These are phyloP conservation scores for Myrica gale DNA, from an alignment of 306 rosid species.

Conservation along the genomic window DNA sequence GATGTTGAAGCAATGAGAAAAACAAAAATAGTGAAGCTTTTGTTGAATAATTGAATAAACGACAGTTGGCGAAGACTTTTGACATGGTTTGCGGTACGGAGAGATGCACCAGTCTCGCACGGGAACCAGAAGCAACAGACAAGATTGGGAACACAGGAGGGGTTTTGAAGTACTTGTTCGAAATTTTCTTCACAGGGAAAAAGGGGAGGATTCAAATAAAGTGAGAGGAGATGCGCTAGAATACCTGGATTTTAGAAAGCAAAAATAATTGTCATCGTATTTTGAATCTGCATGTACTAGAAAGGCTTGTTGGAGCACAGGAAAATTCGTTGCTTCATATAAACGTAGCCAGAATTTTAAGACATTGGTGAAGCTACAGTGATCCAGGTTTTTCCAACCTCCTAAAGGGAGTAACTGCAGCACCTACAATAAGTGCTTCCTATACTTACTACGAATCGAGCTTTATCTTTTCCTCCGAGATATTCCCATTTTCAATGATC, in stretches of 20 bases:
- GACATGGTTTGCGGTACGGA: no score
- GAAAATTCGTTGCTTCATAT: slow-evolving; percentile 53
- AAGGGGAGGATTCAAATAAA: slow-evolving; percentile 34
- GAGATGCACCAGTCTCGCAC: slow-evolving; percentile 58
- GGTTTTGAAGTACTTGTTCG: slow-evolving; percentile 58
- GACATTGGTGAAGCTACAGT: slow-evolving; percentile 65
- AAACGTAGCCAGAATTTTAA: slow-evolving; percentile 69
- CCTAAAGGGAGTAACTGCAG: slow-evolving; percentile 55
- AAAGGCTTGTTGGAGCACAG: slow-evolving; percentile 52
- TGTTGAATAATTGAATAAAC: no score
- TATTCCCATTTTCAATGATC: slow-evolving; percentile 40
- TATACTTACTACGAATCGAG: not conserved
- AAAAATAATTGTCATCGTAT: slow-evolving; percentile 59
- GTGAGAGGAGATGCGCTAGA: slow-evolving; percentile 80
- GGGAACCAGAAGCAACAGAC: slow-evolving; percentile 77
- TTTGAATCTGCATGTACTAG: slow-evolving; percentile 49
- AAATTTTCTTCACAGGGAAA: slow-evolving; percentile 50
- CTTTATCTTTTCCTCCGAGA: slow-evolving; percentile 19
- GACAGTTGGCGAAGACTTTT: no score
- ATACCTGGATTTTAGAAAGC: slow-evolving; percentile 79
- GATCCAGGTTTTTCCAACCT: slow-evolving; percentile 51
- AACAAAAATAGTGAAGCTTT: no score
- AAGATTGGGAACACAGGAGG: slow-evolving; percentile 85
- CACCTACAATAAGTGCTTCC: slow-evolving; percentile 67
- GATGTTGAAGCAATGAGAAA: no score